These are phyloP conservation scores for Poronia punctata DNA, from an alignment of 495 filamentous ascomycete species.

Conservation along the genomic window DNA sequence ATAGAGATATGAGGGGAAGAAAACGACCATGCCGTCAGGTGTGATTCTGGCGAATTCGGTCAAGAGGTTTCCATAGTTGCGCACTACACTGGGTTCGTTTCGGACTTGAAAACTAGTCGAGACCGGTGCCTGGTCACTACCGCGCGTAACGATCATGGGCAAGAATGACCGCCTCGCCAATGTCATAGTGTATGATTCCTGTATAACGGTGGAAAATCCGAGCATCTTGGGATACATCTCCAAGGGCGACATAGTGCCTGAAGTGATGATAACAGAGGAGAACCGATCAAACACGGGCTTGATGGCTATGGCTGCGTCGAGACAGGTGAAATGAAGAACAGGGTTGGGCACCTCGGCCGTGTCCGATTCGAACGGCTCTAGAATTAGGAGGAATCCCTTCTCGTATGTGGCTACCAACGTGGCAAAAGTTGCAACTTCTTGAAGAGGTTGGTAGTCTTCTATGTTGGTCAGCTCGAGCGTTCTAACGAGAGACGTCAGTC, in stretches of 20 bases:
- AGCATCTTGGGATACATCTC: slow-evolving; percentile 99
- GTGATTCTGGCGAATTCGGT: slow-evolving; percentile 92
- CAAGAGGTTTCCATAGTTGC: slow-evolving; percentile 90
- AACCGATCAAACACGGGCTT: slow-evolving; percentile 97
- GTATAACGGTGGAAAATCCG: slow-evolving; percentile 80
- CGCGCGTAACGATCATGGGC: slow-evolving; percentile 94
- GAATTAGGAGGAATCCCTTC: slow-evolving; percentile 89
- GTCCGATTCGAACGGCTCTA: slow-evolving; percentile 95
- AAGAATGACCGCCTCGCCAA: slow-evolving; percentile 91
- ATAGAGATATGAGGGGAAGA: slow-evolving; percentile 98
- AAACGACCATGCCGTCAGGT: slow-evolving; percentile 95
- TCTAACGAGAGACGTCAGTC: slow-evolving; percentile 87
- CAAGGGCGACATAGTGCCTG: slow-evolving; percentile 89
- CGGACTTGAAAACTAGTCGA: slow-evolving; percentile 88
- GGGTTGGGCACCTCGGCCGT: slow-evolving; percentile 94
- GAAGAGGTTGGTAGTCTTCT: slow-evolving; percentile 92
- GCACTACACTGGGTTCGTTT: slow-evolving; percentile 87
- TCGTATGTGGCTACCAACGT: slow-evolving; percentile 97
- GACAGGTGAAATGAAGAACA: slow-evolving; percentile 88
- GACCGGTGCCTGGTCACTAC: slow-evolving; percentile 85
- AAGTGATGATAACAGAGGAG: slow-evolving; percentile 96
- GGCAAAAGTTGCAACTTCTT: slow-evolving; percentile 98
- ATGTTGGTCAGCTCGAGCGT: slow-evolving; percentile 96
- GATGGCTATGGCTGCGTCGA: slow-evolving; percentile 97
- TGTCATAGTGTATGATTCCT: slow-evolving; percentile 97